A percentile compares a stretch with the other conserved stretches of the same genome.
Evolutionary conservation across 2,329 filamentous ascomycete species (phyloP).

Genomic region (Pseudocercospora vitis): DNA sequence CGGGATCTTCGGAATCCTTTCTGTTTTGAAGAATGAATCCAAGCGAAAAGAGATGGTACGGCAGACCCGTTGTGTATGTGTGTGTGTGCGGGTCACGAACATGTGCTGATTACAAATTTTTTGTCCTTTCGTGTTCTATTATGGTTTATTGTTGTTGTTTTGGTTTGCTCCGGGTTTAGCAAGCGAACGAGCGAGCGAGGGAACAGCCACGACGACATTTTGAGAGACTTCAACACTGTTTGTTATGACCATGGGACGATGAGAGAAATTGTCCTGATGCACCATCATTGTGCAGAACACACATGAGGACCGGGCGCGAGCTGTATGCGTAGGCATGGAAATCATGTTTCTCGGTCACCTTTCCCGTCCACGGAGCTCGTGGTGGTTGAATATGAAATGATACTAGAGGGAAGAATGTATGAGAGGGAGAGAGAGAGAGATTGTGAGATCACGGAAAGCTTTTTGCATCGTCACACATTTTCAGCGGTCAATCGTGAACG

Average conservation of each 20-base stretch:
- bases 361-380: neutral
- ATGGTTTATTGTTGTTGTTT: no score
- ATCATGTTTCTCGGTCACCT: no score
- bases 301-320: conserved; percentile 4
- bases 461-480: conserved; percentile 17
- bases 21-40: no score
- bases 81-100: no score
- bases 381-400: neutral
- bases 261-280: neutral
- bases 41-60: neutral
- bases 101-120: no score
- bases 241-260: neutral
- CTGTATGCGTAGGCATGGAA: conserved; percentile 1
- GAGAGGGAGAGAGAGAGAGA: neutral
- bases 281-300: conserved; percentile 4
- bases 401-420: neutral
- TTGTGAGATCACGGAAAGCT: conserved; percentile 13
- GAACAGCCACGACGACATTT: no score
- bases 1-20: no score
- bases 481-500: neutral
- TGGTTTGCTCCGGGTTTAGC: no score
- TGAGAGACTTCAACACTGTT: neutral
- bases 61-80: no score
- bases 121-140: no score
- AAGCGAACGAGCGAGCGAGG: conserved; percentile 5